phyloP scores from a whole-genome alignment of 2,329 filamentous ascomycete genomes.

The Botrytis cinerea region DNA sequence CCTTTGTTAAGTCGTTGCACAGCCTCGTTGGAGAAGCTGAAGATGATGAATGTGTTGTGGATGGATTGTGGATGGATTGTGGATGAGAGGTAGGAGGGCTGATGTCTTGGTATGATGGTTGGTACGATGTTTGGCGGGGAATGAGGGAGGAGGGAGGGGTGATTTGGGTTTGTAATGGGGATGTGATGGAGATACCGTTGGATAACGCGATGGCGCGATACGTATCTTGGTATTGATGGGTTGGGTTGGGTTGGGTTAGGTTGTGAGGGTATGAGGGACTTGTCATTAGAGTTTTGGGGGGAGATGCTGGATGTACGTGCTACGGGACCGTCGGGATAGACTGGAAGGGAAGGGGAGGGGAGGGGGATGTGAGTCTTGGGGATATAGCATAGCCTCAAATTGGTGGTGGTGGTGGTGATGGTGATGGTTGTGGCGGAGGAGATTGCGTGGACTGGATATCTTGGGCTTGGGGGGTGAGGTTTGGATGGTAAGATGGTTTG shows the following conservation, averaged over 20 bases:
- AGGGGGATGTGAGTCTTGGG: background rate
- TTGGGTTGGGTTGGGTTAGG: background rate
- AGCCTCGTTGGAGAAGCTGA: constrained; percentile 6
- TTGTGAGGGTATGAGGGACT: background rate
- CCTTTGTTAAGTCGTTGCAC: background rate
- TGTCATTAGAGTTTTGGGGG: background rate
- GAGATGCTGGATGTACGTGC: background rate
- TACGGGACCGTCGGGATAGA: background rate
- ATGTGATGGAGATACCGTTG: background rate
- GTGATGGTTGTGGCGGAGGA: background rate
- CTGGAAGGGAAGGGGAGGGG: background rate
- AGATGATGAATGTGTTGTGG: background rate
- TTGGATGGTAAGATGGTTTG: background rate
- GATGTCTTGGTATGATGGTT: background rate
- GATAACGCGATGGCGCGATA: background rate
- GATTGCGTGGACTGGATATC: background rate
- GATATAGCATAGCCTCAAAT: background rate
- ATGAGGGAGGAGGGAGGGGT: background rate
- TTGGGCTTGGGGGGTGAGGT: background rate
- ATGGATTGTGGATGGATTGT: background rate
- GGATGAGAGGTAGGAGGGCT: background rate
- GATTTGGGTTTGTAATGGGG: background rate
- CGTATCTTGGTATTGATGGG: background rate
- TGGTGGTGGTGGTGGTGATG: background rate
- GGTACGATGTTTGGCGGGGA: no score